phyloP scores from a whole-genome alignment of 73 alveolate species.

The Paramecium primaurelia region DNA sequence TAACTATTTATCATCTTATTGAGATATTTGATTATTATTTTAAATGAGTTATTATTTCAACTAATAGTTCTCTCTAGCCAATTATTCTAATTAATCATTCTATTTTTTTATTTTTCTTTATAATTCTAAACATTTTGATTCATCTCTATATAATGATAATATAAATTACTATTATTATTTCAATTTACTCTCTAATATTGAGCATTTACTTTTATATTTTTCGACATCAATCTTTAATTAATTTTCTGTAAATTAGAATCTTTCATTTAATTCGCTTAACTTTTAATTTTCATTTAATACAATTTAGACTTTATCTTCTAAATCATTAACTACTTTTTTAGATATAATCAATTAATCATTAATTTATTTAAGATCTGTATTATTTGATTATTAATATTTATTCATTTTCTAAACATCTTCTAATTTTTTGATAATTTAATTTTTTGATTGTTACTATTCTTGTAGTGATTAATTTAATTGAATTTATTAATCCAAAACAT shows the following conservation, averaged over 20 bases:
- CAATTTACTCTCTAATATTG: slow-evolving; percentile 1
- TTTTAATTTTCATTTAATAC: background rate
- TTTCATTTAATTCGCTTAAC: background rate
- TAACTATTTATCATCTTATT: background rate
- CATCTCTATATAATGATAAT: background rate
- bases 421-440: slow-evolving; percentile 17
- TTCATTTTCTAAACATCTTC: background rate
- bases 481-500: background rate
- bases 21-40: background rate
- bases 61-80: background rate
- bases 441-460: background rate
- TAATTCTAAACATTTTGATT: background rate
- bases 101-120: background rate
- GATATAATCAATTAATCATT: background rate
- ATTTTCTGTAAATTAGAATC: background rate
- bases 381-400: background rate
- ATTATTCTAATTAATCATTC: background rate
- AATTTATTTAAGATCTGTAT: background rate
- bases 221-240: background rate
- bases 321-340: background rate
- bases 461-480: slow-evolving; percentile 3
- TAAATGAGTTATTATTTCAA: background rate
- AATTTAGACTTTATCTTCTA: background rate
- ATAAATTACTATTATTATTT: background rate
- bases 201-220: slow-evolving; percentile 4